A percentile compares a stretch with the other conserved stretches of the same genome.
Evolutionary conservation across 2,329 filamentous ascomycete genomes (phyloP).

Genomic region (Allantophomopsis cytisporea): DNA sequence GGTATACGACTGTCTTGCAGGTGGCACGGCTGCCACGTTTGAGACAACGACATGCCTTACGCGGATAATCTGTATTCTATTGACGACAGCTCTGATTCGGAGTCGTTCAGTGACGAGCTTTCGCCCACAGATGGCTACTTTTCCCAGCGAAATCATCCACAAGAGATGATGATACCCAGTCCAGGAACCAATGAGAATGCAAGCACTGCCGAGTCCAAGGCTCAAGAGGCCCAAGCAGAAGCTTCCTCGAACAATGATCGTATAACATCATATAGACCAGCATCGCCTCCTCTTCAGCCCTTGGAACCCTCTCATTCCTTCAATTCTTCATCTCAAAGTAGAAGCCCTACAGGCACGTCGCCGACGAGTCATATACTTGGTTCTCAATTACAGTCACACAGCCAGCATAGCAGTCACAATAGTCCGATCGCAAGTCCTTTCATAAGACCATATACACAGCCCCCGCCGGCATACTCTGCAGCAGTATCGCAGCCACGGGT

Average conservation of each 20-base stretch:
- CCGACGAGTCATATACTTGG: no score
- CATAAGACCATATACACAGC: neutral
- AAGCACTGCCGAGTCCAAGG: slow-evolving; percentile 10
- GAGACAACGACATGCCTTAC: neutral
- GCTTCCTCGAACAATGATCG: slow-evolving; percentile 5
- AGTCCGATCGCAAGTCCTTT: no score
- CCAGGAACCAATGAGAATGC: slow-evolving; percentile 8
- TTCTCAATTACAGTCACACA: no score
- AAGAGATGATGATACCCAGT: slow-evolving; percentile 10
- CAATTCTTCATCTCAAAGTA: slow-evolving; percentile 3
- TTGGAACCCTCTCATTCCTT: slow-evolving; percentile 5
- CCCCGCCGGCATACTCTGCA: neutral
- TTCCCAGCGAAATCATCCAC: slow-evolving; percentile 5
- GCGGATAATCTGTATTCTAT: slow-evolving; percentile 12
- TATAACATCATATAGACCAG: slow-evolving; percentile 6
- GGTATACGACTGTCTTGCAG: neutral
- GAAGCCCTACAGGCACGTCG: neutral
- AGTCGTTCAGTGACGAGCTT: slow-evolving; percentile 15
- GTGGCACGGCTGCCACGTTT: no score
- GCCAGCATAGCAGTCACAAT: no score
- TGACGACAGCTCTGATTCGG: slow-evolving; percentile 9
- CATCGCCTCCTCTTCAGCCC: slow-evolving; percentile 6
- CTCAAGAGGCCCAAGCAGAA: slow-evolving; percentile 9
- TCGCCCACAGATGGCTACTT: slow-evolving; percentile 18
- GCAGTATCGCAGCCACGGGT: neutral